Evolutionary conservation across 371 early-diverging fungal genomes (phyloP).

Genomic region (Saksenaea oblongispora): DNA sequence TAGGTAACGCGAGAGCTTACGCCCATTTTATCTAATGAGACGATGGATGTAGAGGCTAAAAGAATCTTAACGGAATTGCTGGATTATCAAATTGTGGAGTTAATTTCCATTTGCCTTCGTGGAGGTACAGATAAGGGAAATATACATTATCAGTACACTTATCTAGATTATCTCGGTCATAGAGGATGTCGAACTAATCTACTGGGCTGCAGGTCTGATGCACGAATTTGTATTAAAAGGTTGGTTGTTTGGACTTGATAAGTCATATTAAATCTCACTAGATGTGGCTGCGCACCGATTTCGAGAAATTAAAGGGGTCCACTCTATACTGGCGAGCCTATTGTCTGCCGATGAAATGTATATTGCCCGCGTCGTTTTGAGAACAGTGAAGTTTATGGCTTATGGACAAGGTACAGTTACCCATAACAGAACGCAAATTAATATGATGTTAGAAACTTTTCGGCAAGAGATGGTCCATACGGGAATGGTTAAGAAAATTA

Average conservation of each 20-base stretch:
- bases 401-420: constrained; percentile 53
- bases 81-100: constrained; percentile 64
- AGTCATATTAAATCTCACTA: neutral
- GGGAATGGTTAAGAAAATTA: constrained; percentile 64
- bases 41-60: constrained; percentile 34
- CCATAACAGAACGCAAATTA: neutral
- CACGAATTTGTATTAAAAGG: constrained; percentile 80
- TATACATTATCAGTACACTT: neutral
- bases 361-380: constrained; percentile 70
- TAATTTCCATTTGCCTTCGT: constrained; percentile 69
- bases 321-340: constrained; percentile 57
- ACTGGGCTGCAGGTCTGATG: constrained; percentile 80
- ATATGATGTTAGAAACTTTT: constrained; percentile 26
- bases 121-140: constrained; percentile 44
- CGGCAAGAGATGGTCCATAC: constrained; percentile 55
- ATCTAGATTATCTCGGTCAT: neutral
- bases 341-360: constrained; percentile 64
- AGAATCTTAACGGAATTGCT: constrained; percentile 56
- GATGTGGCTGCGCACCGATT: constrained; percentile 63
- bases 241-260: constrained; percentile 4
- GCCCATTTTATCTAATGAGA: neutral
- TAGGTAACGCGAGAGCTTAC: constrained; percentile 20
- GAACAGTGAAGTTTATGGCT: constrained; percentile 75
- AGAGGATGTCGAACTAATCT: constrained; percentile 82
- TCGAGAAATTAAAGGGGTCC: constrained; percentile 61